Evolutionary conservation across 1,284 basidiomycete species (phyloP).

Genomic region (Tremellales sp.): DNA sequence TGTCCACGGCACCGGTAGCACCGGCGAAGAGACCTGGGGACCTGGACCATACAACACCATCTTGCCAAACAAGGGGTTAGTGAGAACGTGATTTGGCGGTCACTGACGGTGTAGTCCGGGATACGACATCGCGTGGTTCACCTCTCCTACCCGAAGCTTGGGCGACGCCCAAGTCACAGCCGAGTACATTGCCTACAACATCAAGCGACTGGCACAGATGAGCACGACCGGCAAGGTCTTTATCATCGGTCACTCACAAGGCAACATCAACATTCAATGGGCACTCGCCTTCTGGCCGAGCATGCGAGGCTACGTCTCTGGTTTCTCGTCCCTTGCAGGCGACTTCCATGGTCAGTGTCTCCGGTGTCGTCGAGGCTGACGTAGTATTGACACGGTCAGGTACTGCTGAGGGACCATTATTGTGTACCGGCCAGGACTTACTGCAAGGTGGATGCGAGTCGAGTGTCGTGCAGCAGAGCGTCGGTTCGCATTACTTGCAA

Average conservation of each 20-base stretch:
- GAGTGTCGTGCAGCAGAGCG: slow-evolving; percentile 32
- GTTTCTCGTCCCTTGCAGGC: slow-evolving; percentile 33
- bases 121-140: slow-evolving; percentile 42
- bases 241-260: slow-evolving; percentile 41
- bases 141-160: slow-evolving; percentile 28
- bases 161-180: slow-evolving; percentile 34
- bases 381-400: slow-evolving; percentile 2
- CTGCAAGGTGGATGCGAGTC: slow-evolving; percentile 15
- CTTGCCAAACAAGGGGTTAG: slow-evolving; percentile 27
- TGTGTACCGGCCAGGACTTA: slow-evolving; percentile 12
- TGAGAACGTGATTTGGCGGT: slow-evolving; percentile 8
- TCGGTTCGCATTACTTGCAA: slow-evolving; percentile 28
- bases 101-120: slow-evolving; percentile 15
- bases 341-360: slow-evolving; percentile 33
- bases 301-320: slow-evolving; percentile 17
- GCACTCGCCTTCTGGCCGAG: slow-evolving; percentile 37
- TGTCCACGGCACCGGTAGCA: slow-evolving; percentile 37
- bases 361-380: background rate
- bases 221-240: slow-evolving; percentile 32
- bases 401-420: slow-evolving; percentile 17
- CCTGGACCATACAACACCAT: slow-evolving; percentile 17
- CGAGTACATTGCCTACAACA: slow-evolving; percentile 41
- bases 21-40: slow-evolving; percentile 14
- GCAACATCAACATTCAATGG: slow-evolving; percentile 37
- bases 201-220: slow-evolving; percentile 26